Evolutionary conservation across 2,329 filamentous ascomycete species (phyloP).

Genomic region (Beauveria sp.): DNA sequence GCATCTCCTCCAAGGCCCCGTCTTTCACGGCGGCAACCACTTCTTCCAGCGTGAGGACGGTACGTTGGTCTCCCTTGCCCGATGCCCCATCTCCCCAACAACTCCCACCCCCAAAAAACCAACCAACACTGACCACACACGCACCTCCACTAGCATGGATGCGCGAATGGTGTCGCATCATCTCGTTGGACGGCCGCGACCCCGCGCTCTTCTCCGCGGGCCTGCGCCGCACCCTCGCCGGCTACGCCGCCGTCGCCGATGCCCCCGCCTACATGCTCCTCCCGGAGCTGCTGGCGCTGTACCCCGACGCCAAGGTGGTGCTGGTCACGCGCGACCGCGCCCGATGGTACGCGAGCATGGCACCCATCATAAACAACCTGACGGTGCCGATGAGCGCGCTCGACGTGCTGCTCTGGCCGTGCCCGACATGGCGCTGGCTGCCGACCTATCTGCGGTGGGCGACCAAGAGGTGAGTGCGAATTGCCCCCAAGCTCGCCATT

Average conservation of each 20-base stretch:
- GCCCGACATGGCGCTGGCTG: conserved; percentile 14
- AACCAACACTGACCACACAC: not conserved
- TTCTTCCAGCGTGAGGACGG: conserved; percentile 27
- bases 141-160: not conserved
- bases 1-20: conserved; percentile 39
- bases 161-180: conserved; percentile 7
- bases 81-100: not conserved
- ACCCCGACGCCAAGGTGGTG: conserved; percentile 41
- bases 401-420: conserved; percentile 9
- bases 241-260: conserved; percentile 40
- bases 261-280: conserved; percentile 33
- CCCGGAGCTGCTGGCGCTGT: conserved; percentile 37
- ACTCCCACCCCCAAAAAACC: not conserved
- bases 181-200: conserved; percentile 17
- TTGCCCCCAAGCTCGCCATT: too few species aligned
- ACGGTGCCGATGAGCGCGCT: conserved; percentile 6
- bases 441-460: conserved; percentile 5
- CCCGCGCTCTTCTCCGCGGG: conserved; percentile 19
- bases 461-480: not conserved
- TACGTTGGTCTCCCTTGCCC: conserved; percentile 12
- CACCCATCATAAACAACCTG: conserved; percentile 13
- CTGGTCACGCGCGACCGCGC: conserved; percentile 29
- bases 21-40: conserved; percentile 40
- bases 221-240: conserved; percentile 28
- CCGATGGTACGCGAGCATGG: conserved; percentile 27